A percentile compares a stretch with the other conserved stretches of the same genome.
These are phyloP conservation scores for Penstemon newberryi DNA, from an alignment of 257 asterid genomes.

Conservation along the genomic window DNA sequence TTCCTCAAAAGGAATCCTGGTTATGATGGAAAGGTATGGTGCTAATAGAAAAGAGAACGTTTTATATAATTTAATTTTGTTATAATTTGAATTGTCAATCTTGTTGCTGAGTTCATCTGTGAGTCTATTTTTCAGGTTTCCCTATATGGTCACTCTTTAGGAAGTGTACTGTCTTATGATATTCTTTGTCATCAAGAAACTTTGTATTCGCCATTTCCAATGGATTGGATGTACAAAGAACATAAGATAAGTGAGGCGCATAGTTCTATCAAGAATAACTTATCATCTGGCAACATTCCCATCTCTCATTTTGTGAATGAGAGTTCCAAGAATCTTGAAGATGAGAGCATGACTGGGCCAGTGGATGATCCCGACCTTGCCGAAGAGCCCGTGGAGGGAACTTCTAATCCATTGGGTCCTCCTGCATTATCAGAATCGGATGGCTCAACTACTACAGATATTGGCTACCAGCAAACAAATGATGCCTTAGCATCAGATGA, in stretches of 20 bases:
- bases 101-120: conserved; percentile 17
- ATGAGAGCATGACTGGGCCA: conserved; percentile 32
- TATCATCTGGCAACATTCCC: conserved; percentile 34
- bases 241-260: conserved; percentile 36
- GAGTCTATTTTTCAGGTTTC: conserved; percentile 61
- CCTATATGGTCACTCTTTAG: conserved; percentile 90
- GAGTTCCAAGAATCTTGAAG: conserved; percentile 36
- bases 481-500: conserved; percentile 43
- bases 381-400: conserved; percentile 44
- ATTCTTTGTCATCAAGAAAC: conserved; percentile 93
- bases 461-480: conserved; percentile 35
- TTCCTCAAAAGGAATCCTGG: conserved; percentile 95
- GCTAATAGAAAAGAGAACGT: conserved; percentile 26
- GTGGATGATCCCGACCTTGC: conserved; percentile 35
- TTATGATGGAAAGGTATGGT: conserved; percentile 86
- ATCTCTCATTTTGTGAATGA: conserved; percentile 37
- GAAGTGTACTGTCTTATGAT: conserved; percentile 94
- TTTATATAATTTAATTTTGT: not conserved
- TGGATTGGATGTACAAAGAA: conserved; percentile 80
- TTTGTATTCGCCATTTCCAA: conserved; percentile 72
- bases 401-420: conserved; percentile 54
- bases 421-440: conserved; percentile 63
- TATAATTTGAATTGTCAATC: conserved; percentile 6
- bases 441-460: conserved; percentile 46
- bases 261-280: conserved; percentile 27